Evolutionary conservation across 2,329 filamentous ascomycete genomes (phyloP), one percentile per base, ranked within the genome.

Genomic region (Gnomoniopsis sp.): DNA sequence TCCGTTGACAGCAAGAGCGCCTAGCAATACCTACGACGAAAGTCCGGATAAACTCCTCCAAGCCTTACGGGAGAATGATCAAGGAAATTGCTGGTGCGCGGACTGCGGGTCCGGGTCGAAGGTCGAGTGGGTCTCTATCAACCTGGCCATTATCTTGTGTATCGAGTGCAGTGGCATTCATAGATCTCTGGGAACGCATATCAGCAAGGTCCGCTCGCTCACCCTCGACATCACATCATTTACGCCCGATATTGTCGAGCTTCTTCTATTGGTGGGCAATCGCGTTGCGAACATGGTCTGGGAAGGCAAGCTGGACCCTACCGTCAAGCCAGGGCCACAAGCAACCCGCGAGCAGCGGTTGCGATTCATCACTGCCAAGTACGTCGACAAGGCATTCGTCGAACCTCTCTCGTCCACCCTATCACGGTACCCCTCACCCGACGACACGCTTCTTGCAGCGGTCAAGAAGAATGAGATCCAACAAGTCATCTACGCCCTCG

Each of bases 111-210:
- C 92, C 8, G 88, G 89, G 36, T 85, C 87, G 69, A 98, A 97
- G 76, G 93, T 96, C 22, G 95, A 99, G 73, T 99, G 95, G 95
- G 95, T 98, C 30, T 98, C 95, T 0, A 96, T 99, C 75, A 99
- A 99, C 68, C 81, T 99, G 4, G 95, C 91, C 49, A 96, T 99
- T 60, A 88, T 99, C 55, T 83, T 99, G 21, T 99, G 95, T 76
- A 97, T 97, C 70, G 93, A 99, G 73, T 99, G 95, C 75, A 96
- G 93, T 70, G 95, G 95, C 63, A 97, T 99, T 62, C 95, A 99
- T 74, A 87, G 95, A 46, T 98, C 93, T 1, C 82, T 99, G 3
- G 95, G 95, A 14, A 99, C 95, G 1, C 95, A 99, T 72, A 97
- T 99, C 69, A 96, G 92, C 73, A 99, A 99, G 76, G 87, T 99